Evolutionary conservation across 2,329 filamentous ascomycete genomes (phyloP).

Genomic region (Acrocalymma vagum): DNA sequence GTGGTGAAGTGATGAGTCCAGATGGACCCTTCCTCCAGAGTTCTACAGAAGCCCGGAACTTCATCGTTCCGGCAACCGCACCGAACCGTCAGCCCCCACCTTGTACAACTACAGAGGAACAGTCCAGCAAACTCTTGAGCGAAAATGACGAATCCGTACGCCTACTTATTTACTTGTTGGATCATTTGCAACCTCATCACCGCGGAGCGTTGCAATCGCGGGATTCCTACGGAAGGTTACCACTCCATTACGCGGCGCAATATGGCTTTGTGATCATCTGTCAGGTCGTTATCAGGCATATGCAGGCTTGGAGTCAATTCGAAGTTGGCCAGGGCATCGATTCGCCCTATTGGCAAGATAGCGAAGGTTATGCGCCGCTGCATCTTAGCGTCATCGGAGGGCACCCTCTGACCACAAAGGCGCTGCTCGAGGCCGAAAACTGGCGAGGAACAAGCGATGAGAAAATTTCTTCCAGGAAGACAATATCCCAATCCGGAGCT

Average conservation of each 20-base stretch:
- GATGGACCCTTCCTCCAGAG: constrained; percentile 62
- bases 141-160: constrained; percentile 80
- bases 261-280: constrained; percentile 94
- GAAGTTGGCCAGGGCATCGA: constrained; percentile 87
- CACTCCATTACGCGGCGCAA: constrained; percentile 92
- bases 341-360: constrained; percentile 87
- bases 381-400: constrained; percentile 93
- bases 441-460: constrained; percentile 72
- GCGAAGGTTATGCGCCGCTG: constrained; percentile 87
- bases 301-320: constrained; percentile 90
- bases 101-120: constrained; percentile 72
- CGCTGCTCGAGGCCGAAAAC: constrained; percentile 81
- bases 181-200: constrained; percentile 73
- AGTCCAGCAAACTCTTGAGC: constrained; percentile 66
- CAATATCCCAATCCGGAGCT: constrained; percentile 83
- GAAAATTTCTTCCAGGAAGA: constrained; percentile 71
- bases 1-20: constrained; percentile 55
- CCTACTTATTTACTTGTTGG: constrained; percentile 70
- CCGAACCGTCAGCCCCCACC: constrained; percentile 69
- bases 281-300: constrained; percentile 83
- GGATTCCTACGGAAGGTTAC: constrained; percentile 83
- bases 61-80: constrained; percentile 80
- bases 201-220: constrained; percentile 71
- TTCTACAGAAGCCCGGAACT: constrained; percentile 69
- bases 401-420: constrained; percentile 84